These are phyloP conservation scores for Rubia peregrina DNA, from an alignment of 305 asterid genomes.

Conservation along the genomic window DNA sequence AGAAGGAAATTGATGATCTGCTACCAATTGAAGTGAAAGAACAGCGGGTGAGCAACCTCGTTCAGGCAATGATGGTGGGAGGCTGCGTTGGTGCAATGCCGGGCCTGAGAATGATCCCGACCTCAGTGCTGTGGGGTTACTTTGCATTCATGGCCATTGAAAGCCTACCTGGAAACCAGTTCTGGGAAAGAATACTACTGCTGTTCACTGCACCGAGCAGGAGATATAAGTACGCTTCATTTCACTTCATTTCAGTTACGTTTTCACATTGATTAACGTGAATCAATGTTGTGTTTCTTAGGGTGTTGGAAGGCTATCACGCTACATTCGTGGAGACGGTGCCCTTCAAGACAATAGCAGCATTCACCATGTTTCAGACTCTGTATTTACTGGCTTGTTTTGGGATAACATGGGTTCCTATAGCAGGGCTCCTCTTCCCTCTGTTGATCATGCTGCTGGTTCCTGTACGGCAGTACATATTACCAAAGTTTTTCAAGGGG, in stretches of 20 bases:
- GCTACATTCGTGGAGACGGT: constrained; percentile 80
- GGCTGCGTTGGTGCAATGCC: constrained; percentile 93
- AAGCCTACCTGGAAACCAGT: constrained; percentile 85
- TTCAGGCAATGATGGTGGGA: constrained; percentile 75
- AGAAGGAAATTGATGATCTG: constrained; percentile 77
- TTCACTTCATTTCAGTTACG: not conserved
- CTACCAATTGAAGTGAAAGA: constrained; percentile 89
- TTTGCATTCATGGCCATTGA: constrained; percentile 96
- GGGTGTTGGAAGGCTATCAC: constrained; percentile 79
- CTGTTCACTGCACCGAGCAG: constrained; percentile 81
- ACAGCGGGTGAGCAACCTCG: constrained; percentile 77
- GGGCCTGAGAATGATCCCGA: constrained; percentile 77
- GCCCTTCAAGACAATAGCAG: constrained; percentile 70
- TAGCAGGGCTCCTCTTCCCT: constrained; percentile 81
- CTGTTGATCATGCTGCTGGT: constrained; percentile 73
- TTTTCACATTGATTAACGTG: not conserved
- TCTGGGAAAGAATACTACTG: constrained; percentile 78
- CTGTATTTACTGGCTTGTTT: constrained; percentile 67
- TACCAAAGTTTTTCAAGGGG: constrained; percentile 74
- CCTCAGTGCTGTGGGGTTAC: constrained; percentile 91
- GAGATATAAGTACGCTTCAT: constrained; percentile 54
- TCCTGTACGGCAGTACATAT: constrained; percentile 61
- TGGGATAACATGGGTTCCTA: constrained; percentile 87
- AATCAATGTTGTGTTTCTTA: constrained; percentile 14
- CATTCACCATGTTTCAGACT: constrained; percentile 64